phyloP scores from a whole-genome alignment of 805 yeast genomes.

The Lachancea sp. region DNA sequence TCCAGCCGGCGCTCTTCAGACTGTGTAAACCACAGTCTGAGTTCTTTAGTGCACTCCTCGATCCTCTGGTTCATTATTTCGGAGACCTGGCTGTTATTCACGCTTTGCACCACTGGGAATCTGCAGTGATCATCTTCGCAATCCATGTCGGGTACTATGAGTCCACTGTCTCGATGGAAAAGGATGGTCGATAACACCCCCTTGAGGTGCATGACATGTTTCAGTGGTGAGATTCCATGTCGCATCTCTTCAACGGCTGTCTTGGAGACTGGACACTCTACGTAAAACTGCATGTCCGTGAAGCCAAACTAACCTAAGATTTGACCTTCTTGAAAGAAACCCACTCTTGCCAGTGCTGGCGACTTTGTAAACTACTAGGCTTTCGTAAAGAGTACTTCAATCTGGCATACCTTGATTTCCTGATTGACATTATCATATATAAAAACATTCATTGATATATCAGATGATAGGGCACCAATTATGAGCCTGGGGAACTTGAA shows the following conservation, averaged over 20 bases:
- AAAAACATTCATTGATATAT: no score
- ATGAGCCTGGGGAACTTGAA: constrained; percentile 1
- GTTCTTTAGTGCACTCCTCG: constrained; percentile 1
- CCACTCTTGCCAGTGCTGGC: background rate
- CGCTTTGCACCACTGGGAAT: background rate
- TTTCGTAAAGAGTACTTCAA: background rate
- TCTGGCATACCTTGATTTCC: no score
- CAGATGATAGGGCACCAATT: no score
- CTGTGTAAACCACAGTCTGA: background rate
- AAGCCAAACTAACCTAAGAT: no score
- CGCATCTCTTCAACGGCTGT: constrained; percentile 2
- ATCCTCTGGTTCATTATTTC: background rate
- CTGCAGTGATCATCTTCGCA: constrained; percentile 1
- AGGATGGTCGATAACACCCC: constrained; percentile 1
- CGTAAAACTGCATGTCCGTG: constrained; percentile 1
- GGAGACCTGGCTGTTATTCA: background rate
- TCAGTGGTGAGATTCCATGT: constrained; percentile 1
- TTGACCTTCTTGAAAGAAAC: no score
- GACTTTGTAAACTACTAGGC: background rate
- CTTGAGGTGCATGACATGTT: constrained; percentile 2
- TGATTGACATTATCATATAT: no score
- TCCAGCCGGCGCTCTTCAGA: background rate
- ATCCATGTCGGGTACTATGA: constrained; percentile 1
- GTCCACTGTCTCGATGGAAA: background rate
- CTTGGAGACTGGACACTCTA: constrained; percentile 3